phyloP scores from a whole-genome alignment of 2,329 filamentous ascomycete species.

The Cytospora mali region DNA sequence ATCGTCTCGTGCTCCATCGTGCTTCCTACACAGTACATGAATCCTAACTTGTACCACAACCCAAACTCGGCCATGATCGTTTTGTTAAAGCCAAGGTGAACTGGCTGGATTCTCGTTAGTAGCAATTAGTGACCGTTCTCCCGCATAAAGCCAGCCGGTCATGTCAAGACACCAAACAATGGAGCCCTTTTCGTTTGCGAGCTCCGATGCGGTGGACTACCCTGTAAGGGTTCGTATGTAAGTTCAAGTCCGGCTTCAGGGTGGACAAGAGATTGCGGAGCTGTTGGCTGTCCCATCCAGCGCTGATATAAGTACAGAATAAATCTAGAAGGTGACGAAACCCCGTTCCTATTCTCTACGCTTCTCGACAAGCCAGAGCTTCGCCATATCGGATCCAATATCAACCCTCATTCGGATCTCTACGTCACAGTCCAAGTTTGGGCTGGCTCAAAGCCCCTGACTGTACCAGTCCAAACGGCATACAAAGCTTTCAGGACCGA shows the following conservation, averaged over 20 bases:
- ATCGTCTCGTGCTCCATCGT: neutral
- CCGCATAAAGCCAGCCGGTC: neutral
- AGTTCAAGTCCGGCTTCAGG: conserved; percentile 30
- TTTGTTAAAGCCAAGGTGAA: neutral
- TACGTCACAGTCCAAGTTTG: conserved; percentile 93
- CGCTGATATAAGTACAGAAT: conserved; percentile 52
- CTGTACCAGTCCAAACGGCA: conserved; percentile 86
- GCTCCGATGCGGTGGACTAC: conserved; percentile 80
- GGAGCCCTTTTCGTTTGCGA: conserved; percentile 96
- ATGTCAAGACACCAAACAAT: conserved; percentile 49
- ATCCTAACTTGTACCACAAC: neutral
- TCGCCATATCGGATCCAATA: conserved; percentile 84
- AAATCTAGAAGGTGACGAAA: conserved; percentile 77
- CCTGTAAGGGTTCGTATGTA: conserved; percentile 70
- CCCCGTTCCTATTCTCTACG: conserved; percentile 73
- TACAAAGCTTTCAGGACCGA: conserved; percentile 87
- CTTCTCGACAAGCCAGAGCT: conserved; percentile 79
- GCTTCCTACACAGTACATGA: neutral
- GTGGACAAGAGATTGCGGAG: neutral
- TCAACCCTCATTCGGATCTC: conserved; percentile 81
- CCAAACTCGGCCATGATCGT: neutral
- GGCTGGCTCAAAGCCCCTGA: conserved; percentile 93
- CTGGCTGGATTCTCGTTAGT: neutral
- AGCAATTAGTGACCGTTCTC: neutral
- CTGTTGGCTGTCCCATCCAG: neutral